Evolutionary conservation across 2,329 filamentous ascomycete species (phyloP), one percentile per base, ranked within the genome.

Genomic region (Oidium heveae): DNA sequence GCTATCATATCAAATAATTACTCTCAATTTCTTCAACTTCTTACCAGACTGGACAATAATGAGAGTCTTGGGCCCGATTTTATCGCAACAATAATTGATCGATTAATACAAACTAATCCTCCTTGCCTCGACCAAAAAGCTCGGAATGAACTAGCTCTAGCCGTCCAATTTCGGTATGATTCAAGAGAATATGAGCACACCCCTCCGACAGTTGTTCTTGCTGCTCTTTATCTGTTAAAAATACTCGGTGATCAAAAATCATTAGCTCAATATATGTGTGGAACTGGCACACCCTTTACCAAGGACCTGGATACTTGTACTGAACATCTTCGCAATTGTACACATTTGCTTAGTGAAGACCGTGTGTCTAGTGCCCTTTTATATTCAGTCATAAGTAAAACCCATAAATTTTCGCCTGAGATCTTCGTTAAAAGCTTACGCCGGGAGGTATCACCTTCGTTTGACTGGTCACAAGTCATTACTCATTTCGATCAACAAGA

Each of bases 1-100:
- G 83, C 84, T n/a, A 88, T 95, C 56, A 72, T 95, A 32, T 83
- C 84, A 13, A 82, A 82, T 59, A 88, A 86, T 61, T 84, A 85
- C 60, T 72, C 77, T 54, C 77, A 79, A 24, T 89, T 95, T 65
- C 71, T 93, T 24, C 49, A 55, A 53, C 73, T 95, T 55, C 80
- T 84, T 36, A 76, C 75, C 50, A 73, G 80, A 15, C 74, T 74
- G 56, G 71, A 77, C 59, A 74, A 77, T 43, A 78, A 84, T 61
- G 74, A 80, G 59, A 80, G 84, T 57, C 67, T 88, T 54, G 73
- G 72, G 12, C 72, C 81, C 33, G 69, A 76, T 44, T 86, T 91
- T 64, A 74, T 95, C 57, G 84, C 84, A 52, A 71, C 81, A 56
- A 81, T 94, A 56, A 73, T 95, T 66, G 86, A 94, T 66, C 84